Conservation (phyloP, 208 protist genomes). For the Trypanosoma scelopori region DNA sequence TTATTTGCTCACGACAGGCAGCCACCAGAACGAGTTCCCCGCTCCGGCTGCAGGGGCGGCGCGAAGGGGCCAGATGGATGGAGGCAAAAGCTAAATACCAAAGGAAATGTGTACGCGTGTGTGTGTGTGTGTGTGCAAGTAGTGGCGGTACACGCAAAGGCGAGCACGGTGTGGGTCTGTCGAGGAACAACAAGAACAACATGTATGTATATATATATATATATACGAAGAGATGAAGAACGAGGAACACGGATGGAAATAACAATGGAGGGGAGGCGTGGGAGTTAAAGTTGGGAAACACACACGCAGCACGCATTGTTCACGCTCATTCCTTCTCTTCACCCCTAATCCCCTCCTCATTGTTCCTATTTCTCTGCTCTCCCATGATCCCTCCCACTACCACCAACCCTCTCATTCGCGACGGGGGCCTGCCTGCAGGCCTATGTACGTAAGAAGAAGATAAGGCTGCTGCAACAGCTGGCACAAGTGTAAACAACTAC, state of each 20-base stretch:
- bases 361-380: neutral
- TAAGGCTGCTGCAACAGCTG: neutral
- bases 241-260: neutral
- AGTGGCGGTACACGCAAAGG: too few relatives aligned
- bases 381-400: neutral
- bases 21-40: too few relatives aligned
- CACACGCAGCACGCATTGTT: neutral
- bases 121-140: too few relatives aligned
- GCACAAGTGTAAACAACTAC: neutral
- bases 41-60: too few relatives aligned
- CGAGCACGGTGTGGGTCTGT: too few relatives aligned
- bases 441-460: neutral
- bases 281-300: neutral
- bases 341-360: neutral
- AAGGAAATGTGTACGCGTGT: too few relatives aligned
- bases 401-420: neutral
- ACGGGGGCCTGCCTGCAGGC: neutral
- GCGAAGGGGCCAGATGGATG: too few relatives aligned
- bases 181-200: neutral
- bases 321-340: conserved; percentile 4
- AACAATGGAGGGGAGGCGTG: neutral
- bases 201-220: conserved; percentile 13
- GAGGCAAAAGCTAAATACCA: too few relatives aligned
- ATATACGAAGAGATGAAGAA: neutral
- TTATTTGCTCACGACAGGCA: too few relatives aligned